These are phyloP conservation scores for Spergularia bocconei DNA, from an alignment of 148 eudicot species.

Conservation along the genomic window DNA sequence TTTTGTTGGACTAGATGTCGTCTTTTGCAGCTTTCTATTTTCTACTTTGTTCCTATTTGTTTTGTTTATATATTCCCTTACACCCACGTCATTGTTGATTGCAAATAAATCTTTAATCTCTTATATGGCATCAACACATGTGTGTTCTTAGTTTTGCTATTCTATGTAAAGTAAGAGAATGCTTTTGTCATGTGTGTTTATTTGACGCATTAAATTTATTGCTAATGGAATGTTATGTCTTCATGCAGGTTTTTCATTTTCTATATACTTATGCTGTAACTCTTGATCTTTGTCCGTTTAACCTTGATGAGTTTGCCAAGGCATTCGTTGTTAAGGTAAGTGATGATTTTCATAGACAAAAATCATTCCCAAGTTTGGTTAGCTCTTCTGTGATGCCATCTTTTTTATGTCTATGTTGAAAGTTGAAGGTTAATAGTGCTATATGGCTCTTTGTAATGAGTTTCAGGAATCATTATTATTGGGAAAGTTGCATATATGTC, in stretches of 20 bases:
- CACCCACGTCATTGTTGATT: not conserved
- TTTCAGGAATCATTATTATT: conserved; percentile 76
- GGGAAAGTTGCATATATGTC: conserved; percentile 71
- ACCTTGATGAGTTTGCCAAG: conserved; percentile 79
- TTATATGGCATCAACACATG: no score
- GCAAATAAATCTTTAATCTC: no score
- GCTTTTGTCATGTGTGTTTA: not conserved
- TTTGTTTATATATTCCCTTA: not conserved
- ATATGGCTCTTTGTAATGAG: conserved; percentile 13
- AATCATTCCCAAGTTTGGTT: conserved; percentile 10
- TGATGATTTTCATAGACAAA: conserved; percentile 15
- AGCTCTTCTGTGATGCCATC: not conserved
- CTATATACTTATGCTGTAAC: conserved; percentile 68
- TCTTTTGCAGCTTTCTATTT: not conserved
- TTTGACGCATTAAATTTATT: not conserved
- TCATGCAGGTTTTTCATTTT: conserved; percentile 76
- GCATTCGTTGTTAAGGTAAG: conserved; percentile 78
- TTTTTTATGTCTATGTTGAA: not conserved
- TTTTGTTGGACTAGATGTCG: not conserved
- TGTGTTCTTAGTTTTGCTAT: no score
- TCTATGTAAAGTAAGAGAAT: no score
- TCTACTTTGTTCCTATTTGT: not conserved
- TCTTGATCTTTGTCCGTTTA: conserved; percentile 60
- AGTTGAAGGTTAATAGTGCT: not conserved
- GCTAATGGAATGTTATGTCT: conserved; percentile 17